Evolutionary conservation across 2,329 filamentous ascomycete species (phyloP).

Genomic region (Pseudopithomyces chartarum): DNA sequence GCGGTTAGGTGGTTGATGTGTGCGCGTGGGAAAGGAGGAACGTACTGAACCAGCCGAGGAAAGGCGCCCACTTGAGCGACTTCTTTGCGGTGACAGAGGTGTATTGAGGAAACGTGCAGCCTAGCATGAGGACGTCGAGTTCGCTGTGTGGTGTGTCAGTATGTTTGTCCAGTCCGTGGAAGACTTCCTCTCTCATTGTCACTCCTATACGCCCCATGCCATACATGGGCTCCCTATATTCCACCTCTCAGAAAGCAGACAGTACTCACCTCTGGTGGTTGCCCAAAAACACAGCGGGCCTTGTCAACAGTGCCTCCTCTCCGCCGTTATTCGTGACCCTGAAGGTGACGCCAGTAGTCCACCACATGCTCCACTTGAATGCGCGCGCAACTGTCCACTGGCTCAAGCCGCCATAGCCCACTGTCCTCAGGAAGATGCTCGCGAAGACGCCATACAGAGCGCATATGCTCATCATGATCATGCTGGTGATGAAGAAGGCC

Average conservation of each 20-base stretch:
- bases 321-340: conserved; percentile 58
- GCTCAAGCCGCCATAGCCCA: conserved; percentile 74
- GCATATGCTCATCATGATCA: conserved; percentile 43
- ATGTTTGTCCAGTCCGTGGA: neutral
- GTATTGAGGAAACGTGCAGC: conserved; percentile 85
- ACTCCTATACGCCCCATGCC: neutral
- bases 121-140: conserved; percentile 91
- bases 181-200: neutral
- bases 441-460: conserved; percentile 76
- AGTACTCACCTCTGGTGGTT: conserved; percentile 80
- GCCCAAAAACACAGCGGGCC: conserved; percentile 88
- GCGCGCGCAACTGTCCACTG: conserved; percentile 83
- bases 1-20: conserved; percentile 7
- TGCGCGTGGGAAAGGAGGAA: conserved; percentile 4
- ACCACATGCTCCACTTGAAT: conserved; percentile 80
- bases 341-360: conserved; percentile 79
- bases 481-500: conserved; percentile 62
- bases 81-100: conserved; percentile 93
- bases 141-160: conserved; percentile 56
- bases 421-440: conserved; percentile 70
- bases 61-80: conserved; percentile 75
- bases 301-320: conserved; percentile 41
- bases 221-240: neutral
- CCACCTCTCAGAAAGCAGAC: neutral
- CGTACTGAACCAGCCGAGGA: conserved; percentile 89